phyloP scores from a whole-genome alignment of 495 filamentous ascomycete genomes.

The Xylaria scruposa region DNA sequence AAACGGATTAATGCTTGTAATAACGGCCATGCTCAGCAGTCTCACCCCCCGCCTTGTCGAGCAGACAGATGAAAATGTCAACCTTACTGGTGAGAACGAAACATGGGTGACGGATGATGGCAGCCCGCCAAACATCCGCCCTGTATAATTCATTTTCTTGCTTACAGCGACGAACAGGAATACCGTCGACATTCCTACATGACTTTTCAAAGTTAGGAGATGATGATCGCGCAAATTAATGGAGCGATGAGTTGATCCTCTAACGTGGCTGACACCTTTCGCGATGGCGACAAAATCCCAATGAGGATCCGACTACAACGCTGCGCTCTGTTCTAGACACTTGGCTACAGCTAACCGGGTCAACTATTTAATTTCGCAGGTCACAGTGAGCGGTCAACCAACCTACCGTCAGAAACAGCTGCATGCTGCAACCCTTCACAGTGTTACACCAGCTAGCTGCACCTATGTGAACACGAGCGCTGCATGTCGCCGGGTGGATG shows the following conservation, averaged over 20 bases:
- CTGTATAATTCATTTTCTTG: background rate
- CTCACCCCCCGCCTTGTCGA: background rate
- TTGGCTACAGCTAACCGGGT: constrained; percentile 23
- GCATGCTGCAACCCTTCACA: constrained; percentile 14
- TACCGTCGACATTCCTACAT: background rate
- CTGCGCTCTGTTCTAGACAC: constrained; percentile 27
- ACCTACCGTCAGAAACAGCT: constrained; percentile 1
- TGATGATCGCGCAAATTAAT: constrained; percentile 7
- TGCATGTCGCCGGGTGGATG: constrained; percentile 13
- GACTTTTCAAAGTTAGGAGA: background rate
- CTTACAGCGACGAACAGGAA: background rate
- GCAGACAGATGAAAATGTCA: background rate
- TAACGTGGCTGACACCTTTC: constrained; percentile 18
- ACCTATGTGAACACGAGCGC: constrained; percentile 25
- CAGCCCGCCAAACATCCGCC: background rate
- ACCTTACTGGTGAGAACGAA: constrained; percentile 2
- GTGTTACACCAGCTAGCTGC: constrained; percentile 24
- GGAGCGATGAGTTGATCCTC: constrained; percentile 16
- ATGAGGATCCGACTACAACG: constrained; percentile 20
- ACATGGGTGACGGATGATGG: constrained; percentile 12
- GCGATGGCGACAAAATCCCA: constrained; percentile 2
- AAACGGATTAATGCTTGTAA: background rate
- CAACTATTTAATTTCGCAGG: constrained; percentile 16
- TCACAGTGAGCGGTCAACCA: constrained; percentile 17
- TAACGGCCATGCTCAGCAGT: background rate